Conservation (phyloP, 1,139 yeast species). For the Torulaspora globosa region DNA sequence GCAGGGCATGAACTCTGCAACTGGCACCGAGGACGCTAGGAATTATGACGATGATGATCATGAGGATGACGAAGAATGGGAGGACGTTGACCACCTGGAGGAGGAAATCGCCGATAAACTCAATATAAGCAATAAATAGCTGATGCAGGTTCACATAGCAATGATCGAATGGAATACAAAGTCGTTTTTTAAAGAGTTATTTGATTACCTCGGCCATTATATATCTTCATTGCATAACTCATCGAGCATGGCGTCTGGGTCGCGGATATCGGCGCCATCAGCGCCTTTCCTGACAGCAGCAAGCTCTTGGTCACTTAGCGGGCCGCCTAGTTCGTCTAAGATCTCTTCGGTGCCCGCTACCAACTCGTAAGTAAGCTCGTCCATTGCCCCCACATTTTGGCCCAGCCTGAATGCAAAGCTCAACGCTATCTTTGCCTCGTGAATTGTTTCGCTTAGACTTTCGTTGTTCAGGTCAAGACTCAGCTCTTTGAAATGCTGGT, state of each 20-base stretch:
- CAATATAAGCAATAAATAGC: constrained; percentile 11
- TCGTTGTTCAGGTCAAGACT: constrained; percentile 38
- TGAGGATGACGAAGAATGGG: constrained; percentile 38
- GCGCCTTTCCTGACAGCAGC: constrained; percentile 45
- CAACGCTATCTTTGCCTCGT: constrained; percentile 51
- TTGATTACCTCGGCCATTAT: not conserved
- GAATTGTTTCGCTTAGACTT: constrained; percentile 37
- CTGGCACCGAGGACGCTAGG: constrained; percentile 1
- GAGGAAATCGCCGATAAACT: constrained; percentile 21
- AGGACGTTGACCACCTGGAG: constrained; percentile 34
- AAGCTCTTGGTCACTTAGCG: constrained; percentile 37
- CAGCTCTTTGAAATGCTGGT: constrained; percentile 50
- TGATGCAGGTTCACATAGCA: not conserved
- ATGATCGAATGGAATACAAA: not conserved
- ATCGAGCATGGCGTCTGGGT: constrained; percentile 37
- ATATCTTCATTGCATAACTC: constrained; percentile 22
- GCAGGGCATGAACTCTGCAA: constrained; percentile 21
- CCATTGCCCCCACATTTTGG: constrained; percentile 36
- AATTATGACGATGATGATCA: constrained; percentile 18
- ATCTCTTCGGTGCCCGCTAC: constrained; percentile 49
- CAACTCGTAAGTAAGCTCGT: constrained; percentile 54
- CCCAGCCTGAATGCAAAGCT: constrained; percentile 51
- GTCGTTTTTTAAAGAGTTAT: not conserved
- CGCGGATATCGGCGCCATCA: constrained; percentile 44
- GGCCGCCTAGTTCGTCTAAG: constrained; percentile 56